phyloP scores from a whole-genome alignment of 2,329 filamentous ascomycete species.

The Ascochyta lentis region DNA sequence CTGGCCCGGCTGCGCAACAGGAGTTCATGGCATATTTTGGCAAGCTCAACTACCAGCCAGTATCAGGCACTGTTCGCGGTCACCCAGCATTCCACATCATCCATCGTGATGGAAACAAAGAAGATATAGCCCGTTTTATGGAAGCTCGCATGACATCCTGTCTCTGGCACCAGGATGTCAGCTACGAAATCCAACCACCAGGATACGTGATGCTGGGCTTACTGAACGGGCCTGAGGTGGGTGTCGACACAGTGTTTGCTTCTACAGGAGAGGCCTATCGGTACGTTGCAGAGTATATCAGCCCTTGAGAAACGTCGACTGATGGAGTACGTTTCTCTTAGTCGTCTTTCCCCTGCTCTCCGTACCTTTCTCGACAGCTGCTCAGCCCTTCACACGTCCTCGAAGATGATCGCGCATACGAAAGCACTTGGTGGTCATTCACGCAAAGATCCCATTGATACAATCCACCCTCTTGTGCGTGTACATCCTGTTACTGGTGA shows the following conservation, averaged over 20 bases:
- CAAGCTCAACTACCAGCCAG: constrained; percentile 3
- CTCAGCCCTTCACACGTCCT: not conserved
- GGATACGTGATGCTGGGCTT: constrained; percentile 86
- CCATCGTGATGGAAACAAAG: constrained; percentile 69
- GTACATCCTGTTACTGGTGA: constrained; percentile 22
- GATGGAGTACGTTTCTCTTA: constrained; percentile 27
- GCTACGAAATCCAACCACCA: constrained; percentile 82
- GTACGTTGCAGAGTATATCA: not conserved
- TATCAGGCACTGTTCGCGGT: constrained; percentile 45
- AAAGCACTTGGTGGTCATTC: constrained; percentile 67
- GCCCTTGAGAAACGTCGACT: not conserved
- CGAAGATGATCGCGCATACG: constrained; percentile 2
- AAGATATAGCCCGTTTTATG: constrained; percentile 64
- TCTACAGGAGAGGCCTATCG: constrained; percentile 65
- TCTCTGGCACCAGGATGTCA: constrained; percentile 82
- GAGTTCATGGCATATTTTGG: constrained; percentile 30
- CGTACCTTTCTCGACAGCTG: constrained; percentile 2
- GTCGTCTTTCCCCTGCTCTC: constrained; percentile 75
- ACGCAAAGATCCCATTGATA: constrained; percentile 73
- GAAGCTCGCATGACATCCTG: constrained; percentile 70
- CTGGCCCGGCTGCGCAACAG: constrained; percentile 68
- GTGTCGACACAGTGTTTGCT: constrained; percentile 81
- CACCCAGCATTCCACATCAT: constrained; percentile 77
- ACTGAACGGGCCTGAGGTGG: constrained; percentile 75
- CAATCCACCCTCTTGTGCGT: constrained; percentile 48